Evolutionary conservation across 2,329 filamentous ascomycete species (phyloP).

Genomic region (Cercospora nicotianae): DNA sequence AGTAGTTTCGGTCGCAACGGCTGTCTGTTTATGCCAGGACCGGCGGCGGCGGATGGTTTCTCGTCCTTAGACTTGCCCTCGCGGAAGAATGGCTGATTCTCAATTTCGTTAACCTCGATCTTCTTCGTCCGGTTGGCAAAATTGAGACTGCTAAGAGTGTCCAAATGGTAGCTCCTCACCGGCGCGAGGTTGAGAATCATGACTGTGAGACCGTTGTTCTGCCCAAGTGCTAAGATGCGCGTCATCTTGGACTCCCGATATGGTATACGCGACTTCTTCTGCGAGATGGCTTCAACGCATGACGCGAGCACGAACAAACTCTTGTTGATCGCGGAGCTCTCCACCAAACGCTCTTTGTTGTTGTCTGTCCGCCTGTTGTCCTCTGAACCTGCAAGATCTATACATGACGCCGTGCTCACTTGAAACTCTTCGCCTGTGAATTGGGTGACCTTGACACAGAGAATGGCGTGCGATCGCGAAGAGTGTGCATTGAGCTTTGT

Average conservation of each 20-base stretch:
- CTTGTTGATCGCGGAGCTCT: slow-evolving; percentile 97
- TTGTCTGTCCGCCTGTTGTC: slow-evolving; percentile 95
- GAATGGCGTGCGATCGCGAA: slow-evolving; percentile 91
- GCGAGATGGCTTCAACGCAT: slow-evolving; percentile 91
- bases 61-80: slow-evolving; percentile 37
- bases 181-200: slow-evolving; percentile 97
- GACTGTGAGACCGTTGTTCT: slow-evolving; percentile 91
- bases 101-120: slow-evolving; percentile 91
- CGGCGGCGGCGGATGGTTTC: slow-evolving; percentile 37
- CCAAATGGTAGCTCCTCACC: slow-evolving; percentile 86
- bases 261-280: slow-evolving; percentile 72
- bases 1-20: slow-evolving; percentile 76
- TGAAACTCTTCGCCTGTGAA: slow-evolving; percentile 65
- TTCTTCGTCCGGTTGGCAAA: slow-evolving; percentile 95
- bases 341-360: slow-evolving; percentile 85
- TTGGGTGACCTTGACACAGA: slow-evolving; percentile 85
- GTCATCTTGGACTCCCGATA: slow-evolving; percentile 98
- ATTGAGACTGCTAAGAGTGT: slow-evolving; percentile 89
- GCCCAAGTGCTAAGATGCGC: slow-evolving; percentile 82
- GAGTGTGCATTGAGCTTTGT: slow-evolving; percentile 98
- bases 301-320: slow-evolving; percentile 91
- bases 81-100: slow-evolving; percentile 85
- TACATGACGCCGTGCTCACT: slow-evolving; percentile 85
- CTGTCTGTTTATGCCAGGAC: slow-evolving; percentile 59
- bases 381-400: slow-evolving; percentile 92